Percentiles rank a stretch among this genome's conserved stretches.
These are phyloP conservation scores for Cladochytrium tenue DNA, from an alignment of 371 early-diverging fungal genomes.

Conservation along the genomic window DNA sequence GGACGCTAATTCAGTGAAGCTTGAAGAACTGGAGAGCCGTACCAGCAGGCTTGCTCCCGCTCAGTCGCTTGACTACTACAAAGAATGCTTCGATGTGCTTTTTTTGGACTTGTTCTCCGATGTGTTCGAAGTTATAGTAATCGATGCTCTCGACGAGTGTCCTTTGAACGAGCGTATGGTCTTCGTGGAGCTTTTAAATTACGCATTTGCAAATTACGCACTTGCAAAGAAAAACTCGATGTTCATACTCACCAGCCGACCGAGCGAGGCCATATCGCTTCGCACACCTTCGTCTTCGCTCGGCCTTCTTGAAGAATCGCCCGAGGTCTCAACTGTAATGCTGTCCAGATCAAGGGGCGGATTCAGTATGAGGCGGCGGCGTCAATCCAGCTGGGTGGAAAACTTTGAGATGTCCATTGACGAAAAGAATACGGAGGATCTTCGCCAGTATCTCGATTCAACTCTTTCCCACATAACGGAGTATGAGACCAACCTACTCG, in stretches of 20 bases:
- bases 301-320: not conserved
- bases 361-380: no score
- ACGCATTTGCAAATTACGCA: not conserved
- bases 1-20: not conserved
- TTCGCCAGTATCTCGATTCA: not conserved
- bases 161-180: not conserved
- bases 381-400: not conserved
- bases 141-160: not conserved
- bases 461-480: not conserved
- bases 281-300: not conserved
- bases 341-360: not conserved
- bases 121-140: not conserved
- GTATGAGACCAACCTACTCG: not conserved
- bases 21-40: not conserved
- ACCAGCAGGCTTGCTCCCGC: no score
- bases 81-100: not conserved
- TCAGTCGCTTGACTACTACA: not conserved
- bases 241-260: not conserved
- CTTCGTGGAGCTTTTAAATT: no score
- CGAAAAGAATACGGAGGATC: not conserved
- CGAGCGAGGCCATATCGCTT: not conserved
- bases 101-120: not conserved
- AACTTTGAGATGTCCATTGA: not conserved
- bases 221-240: not conserved
- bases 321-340: not conserved